phyloP scores from a whole-genome alignment of 2,329 filamentous ascomycete genomes.

The Pseudopithomyces maydicus region DNA sequence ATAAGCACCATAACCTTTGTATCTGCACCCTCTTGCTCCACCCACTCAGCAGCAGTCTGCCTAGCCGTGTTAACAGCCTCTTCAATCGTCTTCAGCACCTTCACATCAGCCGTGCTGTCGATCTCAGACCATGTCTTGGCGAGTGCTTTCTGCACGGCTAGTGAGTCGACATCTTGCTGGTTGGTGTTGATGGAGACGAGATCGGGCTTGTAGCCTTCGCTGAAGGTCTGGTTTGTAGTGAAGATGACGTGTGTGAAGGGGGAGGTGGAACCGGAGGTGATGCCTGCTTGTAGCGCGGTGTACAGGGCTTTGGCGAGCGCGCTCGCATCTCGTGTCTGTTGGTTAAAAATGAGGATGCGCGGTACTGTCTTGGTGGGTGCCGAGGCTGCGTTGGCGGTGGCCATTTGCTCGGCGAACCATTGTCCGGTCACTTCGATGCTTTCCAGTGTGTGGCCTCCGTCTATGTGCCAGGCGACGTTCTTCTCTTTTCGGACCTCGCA shows the following conservation, averaged over 20 bases:
- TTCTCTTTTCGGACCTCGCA: slow-evolving; percentile 69
- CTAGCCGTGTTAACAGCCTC: slow-evolving; percentile 68
- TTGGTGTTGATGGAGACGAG: slow-evolving; percentile 67
- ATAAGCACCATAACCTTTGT: slow-evolving; percentile 67
- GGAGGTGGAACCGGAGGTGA: slow-evolving; percentile 30
- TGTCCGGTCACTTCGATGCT: slow-evolving; percentile 75
- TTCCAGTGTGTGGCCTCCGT: slow-evolving; percentile 87
- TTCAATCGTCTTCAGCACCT: slow-evolving; percentile 68
- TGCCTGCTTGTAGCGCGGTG: slow-evolving; percentile 53
- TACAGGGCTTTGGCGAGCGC: slow-evolving; percentile 69
- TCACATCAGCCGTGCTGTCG: slow-evolving; percentile 51
- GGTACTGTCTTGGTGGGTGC: slow-evolving; percentile 25
- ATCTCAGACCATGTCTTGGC: slow-evolving; percentile 61
- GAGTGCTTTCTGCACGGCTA: slow-evolving; percentile 71
- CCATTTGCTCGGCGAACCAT: slow-evolving; percentile 69
- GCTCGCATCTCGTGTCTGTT: slow-evolving; percentile 80
- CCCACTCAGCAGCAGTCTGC: slow-evolving; percentile 39
- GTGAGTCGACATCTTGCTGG: slow-evolving; percentile 59
- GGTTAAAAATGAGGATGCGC: slow-evolving; percentile 84
- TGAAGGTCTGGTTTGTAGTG: slow-evolving; percentile 76
- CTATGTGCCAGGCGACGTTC: slow-evolving; percentile 75
- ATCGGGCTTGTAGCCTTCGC: slow-evolving; percentile 66
- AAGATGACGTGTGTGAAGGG: slow-evolving; percentile 78
- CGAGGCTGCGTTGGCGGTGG: slow-evolving; percentile 40
- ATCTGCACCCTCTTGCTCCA: slow-evolving; percentile 29